Percentiles rank a stretch among this genome's conserved stretches.
Evolutionary conservation across 2,329 filamentous ascomycete species (phyloP).

Genomic region (Alternaria alternata): DNA sequence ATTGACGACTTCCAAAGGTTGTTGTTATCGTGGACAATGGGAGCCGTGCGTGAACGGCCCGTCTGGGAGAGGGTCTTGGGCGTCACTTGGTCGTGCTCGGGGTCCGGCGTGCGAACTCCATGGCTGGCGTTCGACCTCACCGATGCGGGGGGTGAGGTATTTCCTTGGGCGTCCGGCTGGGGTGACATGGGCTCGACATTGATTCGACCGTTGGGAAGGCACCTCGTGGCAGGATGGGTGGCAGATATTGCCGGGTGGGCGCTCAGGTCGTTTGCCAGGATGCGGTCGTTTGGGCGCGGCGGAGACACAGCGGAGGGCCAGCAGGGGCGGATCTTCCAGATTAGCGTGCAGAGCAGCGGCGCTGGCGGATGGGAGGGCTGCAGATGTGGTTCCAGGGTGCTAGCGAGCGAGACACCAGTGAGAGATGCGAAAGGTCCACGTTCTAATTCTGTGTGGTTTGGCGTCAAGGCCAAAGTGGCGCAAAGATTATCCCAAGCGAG

Average conservation of each 20-base stretch:
- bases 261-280: slow-evolving; percentile 28
- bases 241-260: slow-evolving; percentile 43
- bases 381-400: slow-evolving; percentile 15
- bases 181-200: slow-evolving; percentile 56
- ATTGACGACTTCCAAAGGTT: slow-evolving; percentile 47
- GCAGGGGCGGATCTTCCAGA: slow-evolving; percentile 22
- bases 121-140: slow-evolving; percentile 48
- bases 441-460: slow-evolving; percentile 39
- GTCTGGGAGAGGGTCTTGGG: slow-evolving; percentile 48
- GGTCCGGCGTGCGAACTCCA: slow-evolving; percentile 29
- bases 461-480: slow-evolving; percentile 29
- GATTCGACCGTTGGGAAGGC: slow-evolving; percentile 45
- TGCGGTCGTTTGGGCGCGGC: slow-evolving; percentile 31
- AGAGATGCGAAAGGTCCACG: slow-evolving; percentile 37
- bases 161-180: slow-evolving; percentile 48
- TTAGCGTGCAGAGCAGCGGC: slow-evolving; percentile 26
- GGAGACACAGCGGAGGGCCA: slow-evolving; percentile 32
- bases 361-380: slow-evolving; percentile 18
- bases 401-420: slow-evolving; percentile 24
- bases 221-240: slow-evolving; percentile 45
- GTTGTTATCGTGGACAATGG: slow-evolving; percentile 40
- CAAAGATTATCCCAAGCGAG: slow-evolving; percentile 34
- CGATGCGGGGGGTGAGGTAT: slow-evolving; percentile 52
- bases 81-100: slow-evolving; percentile 29
- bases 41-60: slow-evolving; percentile 51